Conservation (phyloP, 2,329 filamentous ascomycete species). For the Sporothrix brunneoviolacea region DNA sequence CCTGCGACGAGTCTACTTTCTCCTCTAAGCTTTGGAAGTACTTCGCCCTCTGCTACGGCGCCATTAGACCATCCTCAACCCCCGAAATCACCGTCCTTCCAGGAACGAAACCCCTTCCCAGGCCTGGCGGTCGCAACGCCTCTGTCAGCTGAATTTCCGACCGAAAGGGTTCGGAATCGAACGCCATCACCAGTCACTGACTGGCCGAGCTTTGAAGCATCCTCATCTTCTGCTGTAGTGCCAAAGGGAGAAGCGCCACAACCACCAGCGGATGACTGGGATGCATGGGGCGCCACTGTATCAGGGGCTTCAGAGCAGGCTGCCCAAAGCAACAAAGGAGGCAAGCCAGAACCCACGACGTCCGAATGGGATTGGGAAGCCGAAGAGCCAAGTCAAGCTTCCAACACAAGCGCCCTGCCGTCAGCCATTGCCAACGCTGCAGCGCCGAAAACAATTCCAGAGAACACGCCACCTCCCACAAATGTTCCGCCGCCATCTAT, state of each 20-base stretch:
- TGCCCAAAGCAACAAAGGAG: conserved; percentile 11
- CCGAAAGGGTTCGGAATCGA: conserved; percentile 26
- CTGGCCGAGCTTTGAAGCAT: conserved; percentile 36
- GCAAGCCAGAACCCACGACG: conserved; percentile 9
- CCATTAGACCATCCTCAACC: conserved; percentile 35
- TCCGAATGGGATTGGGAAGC: conserved; percentile 46
- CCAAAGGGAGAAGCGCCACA: conserved; percentile 14
- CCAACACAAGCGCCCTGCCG: neutral
- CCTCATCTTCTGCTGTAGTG: conserved; percentile 1
- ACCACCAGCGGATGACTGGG: conserved; percentile 42
- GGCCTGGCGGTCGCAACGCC: conserved; percentile 42
- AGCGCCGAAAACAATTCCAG: conserved; percentile 17
- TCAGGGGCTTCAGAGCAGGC: neutral
- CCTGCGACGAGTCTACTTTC: conserved; percentile 26
- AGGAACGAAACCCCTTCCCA: conserved; percentile 47
- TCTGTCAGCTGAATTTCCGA: conserved; percentile 26
- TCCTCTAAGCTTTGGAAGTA: conserved; percentile 27
- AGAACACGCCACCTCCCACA: conserved; percentile 56
- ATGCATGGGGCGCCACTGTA: conserved; percentile 25
- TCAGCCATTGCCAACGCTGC: conserved; percentile 11
- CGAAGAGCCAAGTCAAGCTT: conserved; percentile 24
- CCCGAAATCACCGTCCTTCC: conserved; percentile 46
- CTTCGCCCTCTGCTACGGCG: conserved; percentile 11
- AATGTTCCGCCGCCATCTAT: conserved; percentile 87
- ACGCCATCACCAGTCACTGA: conserved; percentile 37